A percentile compares a stretch with the other conserved stretches of the same genome.
phyloP scores from a whole-genome alignment of 1,139 yeast genomes.

The Diutina neorugosa region DNA sequence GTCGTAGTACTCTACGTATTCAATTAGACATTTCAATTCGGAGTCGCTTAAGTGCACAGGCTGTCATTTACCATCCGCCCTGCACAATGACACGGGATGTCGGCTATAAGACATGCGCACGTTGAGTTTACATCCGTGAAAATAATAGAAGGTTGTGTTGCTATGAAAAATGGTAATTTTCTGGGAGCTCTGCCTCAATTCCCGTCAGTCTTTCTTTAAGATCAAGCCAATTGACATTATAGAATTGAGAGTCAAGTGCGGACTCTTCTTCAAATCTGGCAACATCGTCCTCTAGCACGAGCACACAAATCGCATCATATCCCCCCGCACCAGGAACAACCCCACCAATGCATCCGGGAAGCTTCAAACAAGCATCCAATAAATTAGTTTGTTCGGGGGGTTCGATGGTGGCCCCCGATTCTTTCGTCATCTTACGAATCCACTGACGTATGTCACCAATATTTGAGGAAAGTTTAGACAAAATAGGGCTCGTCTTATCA shows the following conservation, averaged over 20 bases:
- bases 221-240: conserved; percentile 50
- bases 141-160: background rate
- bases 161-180: background rate
- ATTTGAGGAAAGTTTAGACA: background rate
- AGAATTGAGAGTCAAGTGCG: conserved; percentile 15
- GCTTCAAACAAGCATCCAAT: conserved; percentile 46
- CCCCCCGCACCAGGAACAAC: conserved; percentile 99
- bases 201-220: conserved; percentile 51
- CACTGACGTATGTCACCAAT: conserved; percentile 33
- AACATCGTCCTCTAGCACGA: conserved; percentile 42
- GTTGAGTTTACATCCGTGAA: background rate
- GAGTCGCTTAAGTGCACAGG: background rate
- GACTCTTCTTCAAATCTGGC: conserved; percentile 24
- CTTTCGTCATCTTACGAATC: conserved; percentile 45
- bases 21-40: too few species aligned
- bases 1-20: background rate
- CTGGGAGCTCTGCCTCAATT: conserved; percentile 21
- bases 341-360: conserved; percentile 75
- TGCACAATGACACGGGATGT: background rate
- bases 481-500: background rate
- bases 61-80: background rate
- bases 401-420: conserved; percentile 79
- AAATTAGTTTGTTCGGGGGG: conserved; percentile 65
- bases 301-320: conserved; percentile 75
- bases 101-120: background rate